These are phyloP conservation scores for Saccharomycopsis babjevae DNA, from an alignment of 805 yeast species.

Conservation along the genomic window DNA sequence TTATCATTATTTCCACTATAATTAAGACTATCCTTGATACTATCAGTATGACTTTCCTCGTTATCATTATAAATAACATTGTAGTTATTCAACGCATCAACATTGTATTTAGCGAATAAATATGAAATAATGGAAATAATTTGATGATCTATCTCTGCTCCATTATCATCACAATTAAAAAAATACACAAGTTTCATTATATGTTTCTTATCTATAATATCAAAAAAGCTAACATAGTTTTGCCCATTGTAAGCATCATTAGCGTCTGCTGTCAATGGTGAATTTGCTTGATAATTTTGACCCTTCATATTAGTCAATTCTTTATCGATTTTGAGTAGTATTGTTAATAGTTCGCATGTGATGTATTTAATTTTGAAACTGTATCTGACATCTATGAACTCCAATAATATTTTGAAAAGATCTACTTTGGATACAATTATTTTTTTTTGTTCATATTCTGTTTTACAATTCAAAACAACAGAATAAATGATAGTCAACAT, in stretches of 20 bases:
- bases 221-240: conserved; percentile 4
- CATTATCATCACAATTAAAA: conserved; percentile 10
- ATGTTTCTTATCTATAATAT: conserved; percentile 3
- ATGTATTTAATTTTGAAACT: conserved; percentile 15
- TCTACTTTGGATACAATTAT: conserved; percentile 4
- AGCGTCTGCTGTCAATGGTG: background rate
- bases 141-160: conserved; percentile 13
- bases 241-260: background rate
- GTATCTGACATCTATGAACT: conserved; percentile 8
- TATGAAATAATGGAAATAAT: conserved; percentile 9
- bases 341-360: conserved; percentile 27
- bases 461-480: conserved; percentile 10
- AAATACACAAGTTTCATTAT: conserved; percentile 4
- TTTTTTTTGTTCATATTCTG: conserved; percentile 10
- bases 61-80: background rate
- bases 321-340: conserved; percentile 61
- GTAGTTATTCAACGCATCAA: conserved; percentile 2
- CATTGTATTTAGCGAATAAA: conserved; percentile 7
- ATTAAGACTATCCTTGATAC: background rate
- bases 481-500: conserved; percentile 16
- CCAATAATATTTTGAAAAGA: conserved; percentile 7
- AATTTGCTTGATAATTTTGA: background rate
- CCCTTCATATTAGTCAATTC: conserved; percentile 1
- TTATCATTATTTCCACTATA: background rate
- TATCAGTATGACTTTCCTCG: conserved; percentile 18